Evolutionary conservation across 1,139 yeast species (phyloP), one percentile per base, ranked within the genome.

Genomic region (Yamadazyma dendronema): DNA sequence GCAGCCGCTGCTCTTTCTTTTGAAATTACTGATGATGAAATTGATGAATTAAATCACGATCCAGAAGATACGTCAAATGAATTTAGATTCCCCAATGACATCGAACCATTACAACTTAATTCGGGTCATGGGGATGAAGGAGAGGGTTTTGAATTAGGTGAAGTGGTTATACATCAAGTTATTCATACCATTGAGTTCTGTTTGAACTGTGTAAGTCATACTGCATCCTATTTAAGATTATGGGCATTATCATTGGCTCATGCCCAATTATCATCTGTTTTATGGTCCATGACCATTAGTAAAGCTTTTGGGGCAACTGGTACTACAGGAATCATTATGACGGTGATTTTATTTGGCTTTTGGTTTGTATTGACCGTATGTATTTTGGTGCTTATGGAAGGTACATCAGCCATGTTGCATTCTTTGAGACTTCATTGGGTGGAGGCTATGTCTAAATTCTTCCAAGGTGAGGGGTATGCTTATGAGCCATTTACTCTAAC

Each of bases 201-300:
- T 59, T 75, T 94, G 53, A 92, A 92, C 62, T 88, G 97, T 67
- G 96, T 94, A 30, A 88, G 97, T 13, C 99, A 94, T 59, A 94
- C 98, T 0, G 99, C 99, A 0, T 92, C 98, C 0, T 94, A 94
- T 56, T 76, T 92, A 49, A 83, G 98, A 57, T 69, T 92, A 40
- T 92, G 98, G 98, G 99, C 99, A 1, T 73, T 94, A 44, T 90
- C 97, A 1, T 76, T 94, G 43, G 99, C 99, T 0, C 99, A 94
- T 59, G 94, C 95, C 12, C 99, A 94, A 67, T 74, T 94, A 49
- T 89, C 97, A 1, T 73, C 90, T 12, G 99, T 94, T 30, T 69
- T 94, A 49, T 94, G 98, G 98, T 73, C 85, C 32, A 92, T 92
- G 99, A 92, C 98, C 1, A 78, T 92, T 37, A 77, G 78, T 47